Base-by-base conservation (phyloP, 139 green algal genomes). In the Chlamydomonas eustigma region DNA sequence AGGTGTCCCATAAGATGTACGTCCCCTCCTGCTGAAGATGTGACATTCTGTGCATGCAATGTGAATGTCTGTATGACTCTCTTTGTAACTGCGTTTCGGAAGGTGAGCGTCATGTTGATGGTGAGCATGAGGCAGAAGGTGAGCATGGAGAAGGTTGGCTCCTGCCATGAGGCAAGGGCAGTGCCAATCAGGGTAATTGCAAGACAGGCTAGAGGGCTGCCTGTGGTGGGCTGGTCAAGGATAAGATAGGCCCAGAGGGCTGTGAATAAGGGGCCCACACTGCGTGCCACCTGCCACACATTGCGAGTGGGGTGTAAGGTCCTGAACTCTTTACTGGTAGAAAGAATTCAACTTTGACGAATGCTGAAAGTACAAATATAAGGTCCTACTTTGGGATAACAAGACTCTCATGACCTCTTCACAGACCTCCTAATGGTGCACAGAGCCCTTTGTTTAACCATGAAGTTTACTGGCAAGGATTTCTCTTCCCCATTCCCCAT, bases 231-330 rank as follows among this genome's bases (percentile, higher is more conserved):
- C 64, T 80, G 75, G 32, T 80, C 44, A 39, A 80, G 75, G 2
- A 75, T 3, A 4, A 80, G 75, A 32, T 50, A 71, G 33, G 75
- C 75, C 75, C 75, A 80, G 25, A 51, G 6, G 24, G 75, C 35
- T 8, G 75, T 80, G 64, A 80, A 80, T 6, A 80, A 25, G 31
- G 75, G 75, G 2, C 75, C 75, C 34, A 75, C 25, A n/a, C 64
- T 75, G 75, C 75, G 75, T 25, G 64, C 39, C 1, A 80, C 39
- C 39, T 75, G 68, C 4, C n/a, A n/a, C n/a, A n/a, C n/a, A n/a
- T n/a, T n/a, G n/a, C n/a, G n/a, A n/a, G n/a, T n/a, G n/a, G n/a
- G n/a, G n/a, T n/a, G n/a, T n/a, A n/a, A n/a, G n/a, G n/a, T n/a
- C n/a, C n/a, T n/a, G n/a, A n/a, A n/a, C n/a, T n/a, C n/a, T n/a